Conservation (phyloP, 2,329 filamentous ascomycete species). For the Ustulina deusta region DNA sequence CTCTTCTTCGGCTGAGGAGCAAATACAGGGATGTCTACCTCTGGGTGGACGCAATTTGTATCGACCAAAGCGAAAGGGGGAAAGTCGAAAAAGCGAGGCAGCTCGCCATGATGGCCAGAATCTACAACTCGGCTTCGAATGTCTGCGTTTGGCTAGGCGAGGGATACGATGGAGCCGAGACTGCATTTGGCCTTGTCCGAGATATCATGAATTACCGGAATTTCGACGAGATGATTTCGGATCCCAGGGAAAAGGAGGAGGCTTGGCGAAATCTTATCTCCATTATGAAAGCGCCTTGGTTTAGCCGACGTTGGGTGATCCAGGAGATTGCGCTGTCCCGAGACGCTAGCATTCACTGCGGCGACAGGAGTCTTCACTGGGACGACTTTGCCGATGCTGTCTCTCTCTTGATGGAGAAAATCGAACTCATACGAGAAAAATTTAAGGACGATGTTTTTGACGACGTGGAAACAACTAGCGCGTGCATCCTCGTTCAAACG, state of each 20-base stretch:
- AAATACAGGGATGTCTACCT: conserved; percentile 16
- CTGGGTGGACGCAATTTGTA: too few species aligned
- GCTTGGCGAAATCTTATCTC: conserved; percentile 17
- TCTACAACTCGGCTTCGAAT: conserved; percentile 22
- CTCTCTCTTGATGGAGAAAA: conserved; percentile 24
- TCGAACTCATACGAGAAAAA: conserved; percentile 24
- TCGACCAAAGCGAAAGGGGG: conserved; percentile 19
- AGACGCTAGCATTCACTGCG: conserved; percentile 24
- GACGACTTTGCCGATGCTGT: conserved; percentile 28
- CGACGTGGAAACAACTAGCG: conserved; percentile 24
- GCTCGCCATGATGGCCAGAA: conserved; percentile 23
- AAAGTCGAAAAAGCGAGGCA: conserved; percentile 19
- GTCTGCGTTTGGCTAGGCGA: conserved; percentile 31
- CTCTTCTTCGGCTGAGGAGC: conserved; percentile 15
- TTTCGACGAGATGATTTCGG: conserved; percentile 20
- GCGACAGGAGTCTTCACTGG: conserved; percentile 16
- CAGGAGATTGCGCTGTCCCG: conserved; percentile 27
- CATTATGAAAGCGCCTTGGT: conserved; percentile 26
- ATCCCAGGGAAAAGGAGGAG: neutral
- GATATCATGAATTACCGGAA: conserved; percentile 25
- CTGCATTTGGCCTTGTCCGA: conserved; percentile 15
- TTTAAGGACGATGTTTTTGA: conserved; percentile 22
- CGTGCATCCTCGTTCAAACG: conserved; percentile 10
- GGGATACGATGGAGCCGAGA: conserved; percentile 11
- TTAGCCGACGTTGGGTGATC: conserved; percentile 27